phyloP scores from a whole-genome alignment of 1,284 basidiomycete species.

The Cutaneotrichosporon cavernicola region DNA sequence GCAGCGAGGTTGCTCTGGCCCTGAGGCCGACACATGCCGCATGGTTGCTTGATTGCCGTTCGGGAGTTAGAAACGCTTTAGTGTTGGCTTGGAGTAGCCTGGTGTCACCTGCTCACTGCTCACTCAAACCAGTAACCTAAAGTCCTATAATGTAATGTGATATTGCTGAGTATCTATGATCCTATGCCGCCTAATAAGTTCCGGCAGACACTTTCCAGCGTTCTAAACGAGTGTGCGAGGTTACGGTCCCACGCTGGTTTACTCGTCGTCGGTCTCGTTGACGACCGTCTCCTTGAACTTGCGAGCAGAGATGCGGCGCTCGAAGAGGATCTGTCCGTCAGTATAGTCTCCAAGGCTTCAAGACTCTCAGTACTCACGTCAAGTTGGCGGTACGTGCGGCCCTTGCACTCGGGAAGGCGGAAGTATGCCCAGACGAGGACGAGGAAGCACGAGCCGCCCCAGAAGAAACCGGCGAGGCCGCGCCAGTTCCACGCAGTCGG shows the following conservation, averaged over 20 bases:
- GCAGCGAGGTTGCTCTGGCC: too few species aligned
- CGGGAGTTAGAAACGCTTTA: too few species aligned
- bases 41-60: too few species aligned
- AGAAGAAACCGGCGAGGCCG: slow-evolving; percentile 51
- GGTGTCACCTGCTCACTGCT: neutral
- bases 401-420: slow-evolving; percentile 41
- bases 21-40: too few species aligned
- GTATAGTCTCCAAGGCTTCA: neutral
- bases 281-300: slow-evolving; percentile 32
- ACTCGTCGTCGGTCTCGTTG: slow-evolving; percentile 18
- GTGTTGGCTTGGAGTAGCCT: too few species aligned
- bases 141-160: neutral
- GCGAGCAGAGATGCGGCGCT: slow-evolving; percentile 36
- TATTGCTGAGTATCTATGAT: neutral
- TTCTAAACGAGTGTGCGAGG: neutral
- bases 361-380: slow-evolving; percentile 31
- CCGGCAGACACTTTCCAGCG: neutral
- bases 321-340: slow-evolving; percentile 27
- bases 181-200: neutral
- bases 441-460: slow-evolving; percentile 42
- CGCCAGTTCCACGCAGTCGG: slow-evolving; percentile 26
- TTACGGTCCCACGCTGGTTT: neutral
- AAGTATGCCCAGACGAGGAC: slow-evolving; percentile 28
- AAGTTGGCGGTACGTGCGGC: slow-evolving; percentile 52
- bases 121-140: neutral